Evolutionary conservation across 1,284 basidiomycete species (phyloP).

Genomic region (Marasmius sp.): DNA sequence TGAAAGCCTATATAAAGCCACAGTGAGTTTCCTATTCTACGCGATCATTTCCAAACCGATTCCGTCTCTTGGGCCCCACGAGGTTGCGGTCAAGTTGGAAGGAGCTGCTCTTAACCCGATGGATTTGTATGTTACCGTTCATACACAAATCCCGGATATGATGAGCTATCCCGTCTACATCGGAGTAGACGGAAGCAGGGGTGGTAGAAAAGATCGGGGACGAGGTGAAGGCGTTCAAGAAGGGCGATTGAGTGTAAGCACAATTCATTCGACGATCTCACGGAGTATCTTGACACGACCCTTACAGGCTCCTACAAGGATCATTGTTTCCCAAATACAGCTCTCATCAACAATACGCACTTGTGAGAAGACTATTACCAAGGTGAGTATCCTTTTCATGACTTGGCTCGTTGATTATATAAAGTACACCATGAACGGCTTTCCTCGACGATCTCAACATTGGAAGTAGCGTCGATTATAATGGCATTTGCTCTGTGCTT

Average conservation of each 20-base stretch:
- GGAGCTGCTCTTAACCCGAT: background rate
- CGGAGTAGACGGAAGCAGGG: background rate
- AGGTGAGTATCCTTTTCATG: slow-evolving; percentile 28
- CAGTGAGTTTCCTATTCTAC: background rate
- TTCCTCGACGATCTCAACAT: background rate
- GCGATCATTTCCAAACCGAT: background rate
- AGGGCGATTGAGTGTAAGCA: slow-evolving; percentile 59
- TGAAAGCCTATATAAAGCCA: too few relatives aligned
- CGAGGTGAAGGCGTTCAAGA: slow-evolving; percentile 45
- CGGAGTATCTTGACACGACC: background rate
- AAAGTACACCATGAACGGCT: background rate
- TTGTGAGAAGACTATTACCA: slow-evolving; percentile 40
- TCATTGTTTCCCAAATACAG: slow-evolving; percentile 33
- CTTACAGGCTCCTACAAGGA: slow-evolving; percentile 44
- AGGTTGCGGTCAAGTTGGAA: background rate
- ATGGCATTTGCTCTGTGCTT: background rate
- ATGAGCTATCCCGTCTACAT: background rate
- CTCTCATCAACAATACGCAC: slow-evolving; percentile 50
- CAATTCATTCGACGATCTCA: slow-evolving; percentile 2
- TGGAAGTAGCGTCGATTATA: slow-evolving; percentile 28
- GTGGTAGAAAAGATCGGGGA: slow-evolving; percentile 35
- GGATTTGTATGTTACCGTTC: background rate
- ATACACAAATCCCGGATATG: background rate
- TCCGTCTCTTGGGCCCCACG: background rate
- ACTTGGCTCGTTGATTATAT: background rate